Evolutionary conservation across 192 early-diverging fungal species (phyloP).

Genomic region (Phycomyces nitens): DNA sequence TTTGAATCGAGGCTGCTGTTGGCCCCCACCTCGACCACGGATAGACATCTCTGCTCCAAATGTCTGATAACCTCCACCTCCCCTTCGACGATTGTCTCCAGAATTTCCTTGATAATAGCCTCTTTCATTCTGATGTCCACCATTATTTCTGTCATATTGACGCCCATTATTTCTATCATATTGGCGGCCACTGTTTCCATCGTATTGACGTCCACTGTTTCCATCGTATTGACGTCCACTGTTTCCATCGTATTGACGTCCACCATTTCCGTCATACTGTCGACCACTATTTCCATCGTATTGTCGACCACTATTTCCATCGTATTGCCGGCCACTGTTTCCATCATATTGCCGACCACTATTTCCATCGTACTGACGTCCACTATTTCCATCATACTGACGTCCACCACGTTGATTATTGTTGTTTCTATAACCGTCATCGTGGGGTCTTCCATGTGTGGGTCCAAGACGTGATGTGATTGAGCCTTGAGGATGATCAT

Average conservation of each 20-base stretch:
- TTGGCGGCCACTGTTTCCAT: slow-evolving; percentile 2
- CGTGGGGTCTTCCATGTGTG: background rate
- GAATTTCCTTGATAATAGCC: background rate
- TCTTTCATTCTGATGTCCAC: background rate
- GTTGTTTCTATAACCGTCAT: background rate
- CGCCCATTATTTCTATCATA: background rate
- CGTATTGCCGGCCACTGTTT: background rate
- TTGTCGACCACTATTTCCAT: too few relatives aligned
- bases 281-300: too few relatives aligned
- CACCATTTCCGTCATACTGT: background rate
- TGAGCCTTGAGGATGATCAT: background rate
- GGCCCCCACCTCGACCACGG: slow-evolving; percentile 21
- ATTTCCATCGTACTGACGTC: too few relatives aligned
- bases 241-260: background rate
- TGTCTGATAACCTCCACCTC: slow-evolving; percentile 9
- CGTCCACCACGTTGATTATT: too few relatives aligned
- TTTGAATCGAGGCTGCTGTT: slow-evolving; percentile 1
- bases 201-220: background rate
- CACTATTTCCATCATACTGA: too few relatives aligned
- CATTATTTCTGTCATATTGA: background rate
- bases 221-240: background rate
- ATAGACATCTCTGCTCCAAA: background rate
- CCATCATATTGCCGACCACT: background rate
- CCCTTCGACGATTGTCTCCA: slow-evolving; percentile 2
- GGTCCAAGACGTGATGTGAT: slow-evolving; percentile 23